A percentile compares a stretch with the other conserved stretches of the same genome.
phyloP scores from a whole-genome alignment of 768 basidiomycete species.

The Kwoniella sp. region DNA sequence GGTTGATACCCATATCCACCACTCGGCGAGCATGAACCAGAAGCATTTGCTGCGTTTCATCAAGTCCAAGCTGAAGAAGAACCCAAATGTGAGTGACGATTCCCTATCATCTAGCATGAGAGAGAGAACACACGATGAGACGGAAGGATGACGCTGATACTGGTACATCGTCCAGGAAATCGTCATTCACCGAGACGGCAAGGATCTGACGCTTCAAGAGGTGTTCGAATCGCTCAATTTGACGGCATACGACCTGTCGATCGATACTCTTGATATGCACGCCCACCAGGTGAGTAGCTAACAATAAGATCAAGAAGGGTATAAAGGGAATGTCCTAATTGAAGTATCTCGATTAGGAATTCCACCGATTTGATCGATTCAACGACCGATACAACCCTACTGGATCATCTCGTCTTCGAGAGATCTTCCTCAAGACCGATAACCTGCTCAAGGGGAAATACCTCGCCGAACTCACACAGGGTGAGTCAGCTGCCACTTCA shows the following conservation, averaged over 20 bases:
- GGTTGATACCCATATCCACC: constrained; percentile 98
- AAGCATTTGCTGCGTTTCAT: constrained; percentile 98
- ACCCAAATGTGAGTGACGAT: constrained; percentile 41
- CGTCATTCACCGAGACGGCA: constrained; percentile 92
- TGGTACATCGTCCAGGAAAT: constrained; percentile 66
- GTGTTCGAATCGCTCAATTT: constrained; percentile 96
- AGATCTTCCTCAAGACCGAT: constrained; percentile 98
- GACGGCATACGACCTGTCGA: constrained; percentile 95
- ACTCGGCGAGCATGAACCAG: constrained; percentile 99
- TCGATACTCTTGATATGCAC: constrained; percentile 99
- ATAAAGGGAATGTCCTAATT: background rate
- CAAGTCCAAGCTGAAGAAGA: constrained; percentile 65
- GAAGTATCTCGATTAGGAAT: constrained; percentile 63
- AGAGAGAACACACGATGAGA: constrained; percentile 2
- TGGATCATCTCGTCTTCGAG: constrained; percentile 88
- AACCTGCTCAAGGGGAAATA: constrained; percentile 91
- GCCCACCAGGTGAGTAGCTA: constrained; percentile 71
- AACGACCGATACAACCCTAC: constrained; percentile 95
- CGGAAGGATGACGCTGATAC: background rate
- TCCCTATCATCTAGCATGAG: too few species aligned
- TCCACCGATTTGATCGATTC: constrained; percentile 98
- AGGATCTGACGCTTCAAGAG: constrained; percentile 78
- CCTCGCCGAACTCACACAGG: constrained; percentile 89
- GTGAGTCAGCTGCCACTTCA: constrained; percentile 57
- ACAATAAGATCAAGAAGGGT: background rate